These are phyloP conservation scores for Vaccinium myrtillus DNA, from an alignment of 148 eudicot genomes.

Conservation along the genomic window DNA sequence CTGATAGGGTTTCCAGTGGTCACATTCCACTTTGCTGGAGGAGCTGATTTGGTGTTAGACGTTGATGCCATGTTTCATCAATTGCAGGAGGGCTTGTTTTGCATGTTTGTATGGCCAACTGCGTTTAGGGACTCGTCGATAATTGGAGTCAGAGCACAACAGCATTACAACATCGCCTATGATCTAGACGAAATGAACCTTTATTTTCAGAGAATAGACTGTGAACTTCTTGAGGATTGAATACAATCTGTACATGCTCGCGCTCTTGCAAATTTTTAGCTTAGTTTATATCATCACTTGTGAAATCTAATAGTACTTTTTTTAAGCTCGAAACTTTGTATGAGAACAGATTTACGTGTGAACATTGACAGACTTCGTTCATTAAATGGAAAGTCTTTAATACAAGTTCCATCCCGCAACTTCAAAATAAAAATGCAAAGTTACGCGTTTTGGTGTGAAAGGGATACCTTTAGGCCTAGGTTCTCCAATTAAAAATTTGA, in stretches of 20 bases:
- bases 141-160: slow-evolving; percentile 31
- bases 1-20: slow-evolving; percentile 28
- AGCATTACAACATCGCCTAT: slow-evolving; percentile 29
- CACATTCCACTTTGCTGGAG: slow-evolving; percentile 29
- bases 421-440: no score
- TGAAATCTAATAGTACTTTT: neutral
- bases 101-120: slow-evolving; percentile 13
- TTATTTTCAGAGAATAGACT: slow-evolving; percentile 27
- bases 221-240: slow-evolving; percentile 22
- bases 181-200: slow-evolving; percentile 21
- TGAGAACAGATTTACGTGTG: neutral
- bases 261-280: neutral
- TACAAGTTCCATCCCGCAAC: no score
- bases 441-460: no score
- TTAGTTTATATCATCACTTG: neutral
- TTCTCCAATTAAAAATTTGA: no score
- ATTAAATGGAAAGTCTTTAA: no score
- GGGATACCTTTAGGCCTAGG: no score
- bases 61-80: slow-evolving; percentile 5
- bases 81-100: neutral
- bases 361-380: neutral
- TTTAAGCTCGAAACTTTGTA: neutral
- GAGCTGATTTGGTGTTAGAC: slow-evolving; percentile 23
- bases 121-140: neutral
- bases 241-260: neutral